Conservation (phyloP, 2,329 filamentous ascomycete genomes). For the Pseudocercospora vitis region DNA sequence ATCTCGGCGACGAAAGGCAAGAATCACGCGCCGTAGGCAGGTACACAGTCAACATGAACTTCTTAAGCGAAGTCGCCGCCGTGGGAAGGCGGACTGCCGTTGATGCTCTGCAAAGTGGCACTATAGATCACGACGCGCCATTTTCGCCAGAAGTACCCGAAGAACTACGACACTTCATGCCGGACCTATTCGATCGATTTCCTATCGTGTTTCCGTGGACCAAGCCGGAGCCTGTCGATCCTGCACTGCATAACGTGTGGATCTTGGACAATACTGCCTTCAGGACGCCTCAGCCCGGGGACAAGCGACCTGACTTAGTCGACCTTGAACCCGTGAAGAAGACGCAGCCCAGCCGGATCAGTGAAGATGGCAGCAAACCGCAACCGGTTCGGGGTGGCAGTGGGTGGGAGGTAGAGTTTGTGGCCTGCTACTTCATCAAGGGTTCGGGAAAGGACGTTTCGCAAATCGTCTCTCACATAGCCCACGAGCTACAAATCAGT, state of each 20-base stretch:
- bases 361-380: slow-evolving; percentile 34
- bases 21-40: slow-evolving; percentile 16
- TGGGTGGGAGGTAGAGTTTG: slow-evolving; percentile 77
- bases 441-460: slow-evolving; percentile 66
- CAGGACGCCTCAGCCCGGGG: slow-evolving; percentile 43
- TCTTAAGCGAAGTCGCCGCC: slow-evolving; percentile 31
- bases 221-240: slow-evolving; percentile 49
- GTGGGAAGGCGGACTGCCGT: slow-evolving; percentile 33
- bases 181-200: slow-evolving; percentile 40
- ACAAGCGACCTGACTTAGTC: slow-evolving; percentile 25
- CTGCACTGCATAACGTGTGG: slow-evolving; percentile 75
- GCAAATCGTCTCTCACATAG: slow-evolving; percentile 68
- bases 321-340: slow-evolving; percentile 23
- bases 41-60: slow-evolving; percentile 26
- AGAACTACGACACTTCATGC: slow-evolving; percentile 35
- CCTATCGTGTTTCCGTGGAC: slow-evolving; percentile 56
- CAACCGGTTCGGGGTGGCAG: slow-evolving; percentile 31
- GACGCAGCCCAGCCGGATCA: slow-evolving; percentile 27
- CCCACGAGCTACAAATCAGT: slow-evolving; percentile 65
- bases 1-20: slow-evolving; percentile 3
- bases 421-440: slow-evolving; percentile 77
- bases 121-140: slow-evolving; percentile 33
- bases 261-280: slow-evolving; percentile 87
- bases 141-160: slow-evolving; percentile 37
- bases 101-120: slow-evolving; percentile 28